Evolutionary conservation across 768 basidiomycete species (phyloP).

Genomic region (Scleroderma citrinum): DNA sequence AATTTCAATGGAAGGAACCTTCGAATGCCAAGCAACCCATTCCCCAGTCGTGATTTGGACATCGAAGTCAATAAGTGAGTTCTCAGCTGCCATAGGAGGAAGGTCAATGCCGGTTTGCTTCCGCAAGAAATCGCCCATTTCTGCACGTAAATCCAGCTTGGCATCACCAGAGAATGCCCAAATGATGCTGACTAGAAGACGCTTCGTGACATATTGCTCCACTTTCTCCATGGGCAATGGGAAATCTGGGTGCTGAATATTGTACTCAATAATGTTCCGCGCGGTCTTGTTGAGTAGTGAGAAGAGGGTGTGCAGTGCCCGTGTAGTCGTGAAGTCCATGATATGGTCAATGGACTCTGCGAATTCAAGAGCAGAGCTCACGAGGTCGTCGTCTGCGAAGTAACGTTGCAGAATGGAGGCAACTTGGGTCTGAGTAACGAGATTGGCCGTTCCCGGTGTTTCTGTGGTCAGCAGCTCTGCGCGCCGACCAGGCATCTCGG

Average conservation of each 20-base stretch:
- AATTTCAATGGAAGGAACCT: constrained; percentile 93
- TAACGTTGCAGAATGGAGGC: constrained; percentile 71
- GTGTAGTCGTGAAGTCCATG: constrained; percentile 94
- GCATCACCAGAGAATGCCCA: constrained; percentile 99
- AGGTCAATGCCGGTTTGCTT: constrained; percentile 86
- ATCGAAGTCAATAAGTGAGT: constrained; percentile 91
- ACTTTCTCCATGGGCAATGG: constrained; percentile 79
- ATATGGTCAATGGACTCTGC: constrained; percentile 91
- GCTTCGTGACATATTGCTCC: constrained; percentile 87
- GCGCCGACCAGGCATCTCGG: constrained; percentile 59
- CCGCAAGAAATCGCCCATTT: constrained; percentile 83
- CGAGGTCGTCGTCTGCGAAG: constrained; percentile 78
- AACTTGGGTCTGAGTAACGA: constrained; percentile 71
- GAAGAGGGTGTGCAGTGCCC: constrained; percentile 93
- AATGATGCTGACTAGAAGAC: constrained; percentile 84
- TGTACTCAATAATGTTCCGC: constrained; percentile 91
- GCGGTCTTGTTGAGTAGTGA: constrained; percentile 95
- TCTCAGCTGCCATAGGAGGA: constrained; percentile 67
- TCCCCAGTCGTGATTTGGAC: constrained; percentile 81
- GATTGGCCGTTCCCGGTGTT: constrained; percentile 50
- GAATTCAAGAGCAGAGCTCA: constrained; percentile 69
- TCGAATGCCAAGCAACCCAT: constrained; percentile 88
- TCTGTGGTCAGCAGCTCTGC: constrained; percentile 41
- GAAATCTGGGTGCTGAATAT: constrained; percentile 92
- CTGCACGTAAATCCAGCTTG: constrained; percentile 82